Evolutionary conservation across 495 filamentous ascomycete species (phyloP).

Genomic region (Delitschia confertaspora): DNA sequence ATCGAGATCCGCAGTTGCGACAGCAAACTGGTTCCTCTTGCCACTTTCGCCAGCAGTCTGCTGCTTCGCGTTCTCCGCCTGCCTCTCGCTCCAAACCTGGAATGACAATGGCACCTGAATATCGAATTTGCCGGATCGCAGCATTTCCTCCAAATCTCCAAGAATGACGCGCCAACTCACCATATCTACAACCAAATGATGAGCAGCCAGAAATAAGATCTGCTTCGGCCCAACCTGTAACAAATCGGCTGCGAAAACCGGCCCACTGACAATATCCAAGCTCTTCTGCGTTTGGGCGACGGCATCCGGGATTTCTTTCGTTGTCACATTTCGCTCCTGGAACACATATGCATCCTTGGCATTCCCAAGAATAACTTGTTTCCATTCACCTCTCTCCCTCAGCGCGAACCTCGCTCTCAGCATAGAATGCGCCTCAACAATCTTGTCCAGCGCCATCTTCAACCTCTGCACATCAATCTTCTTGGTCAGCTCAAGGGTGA

Average conservation of each 20-base stretch:
- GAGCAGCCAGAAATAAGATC: slow-evolving; percentile 22
- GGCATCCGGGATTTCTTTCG: slow-evolving; percentile 2
- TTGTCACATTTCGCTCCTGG: not conserved
- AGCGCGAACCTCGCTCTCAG: slow-evolving; percentile 18
- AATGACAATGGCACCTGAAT: slow-evolving; percentile 17
- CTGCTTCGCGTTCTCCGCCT: slow-evolving; percentile 12
- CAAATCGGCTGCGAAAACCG: slow-evolving; percentile 24
- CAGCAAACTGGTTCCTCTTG: slow-evolving; percentile 1
- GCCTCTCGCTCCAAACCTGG: slow-evolving; percentile 20
- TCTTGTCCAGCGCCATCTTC: slow-evolving; percentile 8
- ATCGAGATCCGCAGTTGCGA: slow-evolving; percentile 10
- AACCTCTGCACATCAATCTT: slow-evolving; percentile 5
- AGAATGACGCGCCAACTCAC: slow-evolving; percentile 26
- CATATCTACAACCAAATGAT: slow-evolving; percentile 28
- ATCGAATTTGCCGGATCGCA: not conserved
- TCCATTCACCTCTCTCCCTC: slow-evolving; percentile 8
- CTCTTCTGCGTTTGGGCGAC: slow-evolving; percentile 14
- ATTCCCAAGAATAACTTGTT: slow-evolving; percentile 17
- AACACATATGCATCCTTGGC: slow-evolving; percentile 9
- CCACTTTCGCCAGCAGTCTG: not conserved
- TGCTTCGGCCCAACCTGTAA: slow-evolving; percentile 12
- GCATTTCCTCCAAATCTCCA: slow-evolving; percentile 25
- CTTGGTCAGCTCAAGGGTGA: slow-evolving; percentile 15
- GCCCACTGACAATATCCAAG: slow-evolving; percentile 21
- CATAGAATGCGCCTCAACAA: slow-evolving; percentile 24